Conservation (phyloP, 1,284 basidiomycete species). For the Cryptococcus sp. region DNA sequence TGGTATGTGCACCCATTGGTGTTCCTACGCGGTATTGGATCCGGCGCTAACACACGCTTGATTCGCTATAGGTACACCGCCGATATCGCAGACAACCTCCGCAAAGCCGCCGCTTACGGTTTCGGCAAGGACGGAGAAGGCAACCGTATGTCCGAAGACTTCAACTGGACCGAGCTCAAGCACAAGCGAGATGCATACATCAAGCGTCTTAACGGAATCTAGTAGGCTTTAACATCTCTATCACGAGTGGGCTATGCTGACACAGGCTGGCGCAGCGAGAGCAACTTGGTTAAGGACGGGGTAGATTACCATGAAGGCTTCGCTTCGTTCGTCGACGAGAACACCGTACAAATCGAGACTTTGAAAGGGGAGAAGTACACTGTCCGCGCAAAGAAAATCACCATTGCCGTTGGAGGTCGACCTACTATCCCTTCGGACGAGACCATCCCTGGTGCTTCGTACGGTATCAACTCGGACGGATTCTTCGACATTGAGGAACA, state of each 20-base stretch:
- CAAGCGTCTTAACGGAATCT: slow-evolving; percentile 84
- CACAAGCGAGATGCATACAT: slow-evolving; percentile 96
- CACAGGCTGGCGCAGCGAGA: slow-evolving; percentile 55
- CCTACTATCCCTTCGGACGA: slow-evolving; percentile 80
- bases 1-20: slow-evolving; percentile 59
- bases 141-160: slow-evolving; percentile 61
- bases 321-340: slow-evolving; percentile 69
- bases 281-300: slow-evolving; percentile 81
- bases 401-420: slow-evolving; percentile 82
- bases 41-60: too few relatives aligned
- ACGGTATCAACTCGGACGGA: slow-evolving; percentile 91
- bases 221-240: slow-evolving; percentile 58
- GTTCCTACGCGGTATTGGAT: too few relatives aligned
- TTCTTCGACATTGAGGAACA: slow-evolving; percentile 92
- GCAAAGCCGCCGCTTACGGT: slow-evolving; percentile 73
- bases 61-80: slow-evolving; percentile 68
- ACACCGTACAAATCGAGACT: slow-evolving; percentile 67
- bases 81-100: slow-evolving; percentile 82
- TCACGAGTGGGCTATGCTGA: neutral
- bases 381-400: slow-evolving; percentile 72
- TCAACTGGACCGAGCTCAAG: slow-evolving; percentile 91
- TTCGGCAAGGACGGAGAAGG: slow-evolving; percentile 60
- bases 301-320: slow-evolving; percentile 86
- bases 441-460: slow-evolving; percentile 80
- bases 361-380: slow-evolving; percentile 65